These are phyloP conservation scores for Dictyostelium intermedium DNA, from an alignment of 78 protist species.

Conservation along the genomic window DNA sequence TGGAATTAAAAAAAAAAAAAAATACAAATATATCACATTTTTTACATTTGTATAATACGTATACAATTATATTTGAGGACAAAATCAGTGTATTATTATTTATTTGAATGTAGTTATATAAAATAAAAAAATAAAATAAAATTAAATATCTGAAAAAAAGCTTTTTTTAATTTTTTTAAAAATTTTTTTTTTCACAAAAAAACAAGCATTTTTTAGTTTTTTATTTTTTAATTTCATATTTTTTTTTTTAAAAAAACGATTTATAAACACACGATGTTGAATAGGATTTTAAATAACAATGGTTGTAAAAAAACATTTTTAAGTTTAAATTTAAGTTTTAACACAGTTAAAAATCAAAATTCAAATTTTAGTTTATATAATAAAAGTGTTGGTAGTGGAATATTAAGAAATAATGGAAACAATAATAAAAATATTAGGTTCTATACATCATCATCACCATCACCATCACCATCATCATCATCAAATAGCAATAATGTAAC, in stretches of 20 bases:
- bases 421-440: not conserved
- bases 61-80: too few relatives aligned
- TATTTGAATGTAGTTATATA: not conserved
- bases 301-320: not conserved
- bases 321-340: not conserved
- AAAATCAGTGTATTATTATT: not conserved
- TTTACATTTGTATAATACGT: too few relatives aligned
- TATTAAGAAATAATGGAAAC: not conserved
- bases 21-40: too few relatives aligned
- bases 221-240: not conserved
- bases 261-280: not conserved
- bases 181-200: not conserved
- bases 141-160: too few relatives aligned
- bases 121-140: not conserved
- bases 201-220: not conserved
- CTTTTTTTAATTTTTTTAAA: not conserved
- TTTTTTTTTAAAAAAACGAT: not conserved
- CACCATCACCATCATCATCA: not conserved
- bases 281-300: not conserved
- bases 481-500: too few relatives aligned
- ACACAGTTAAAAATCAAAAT: not conserved
- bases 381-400: not conserved
- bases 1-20: not conserved
- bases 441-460: not conserved
- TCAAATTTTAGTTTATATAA: too few relatives aligned